Evolutionary conservation across 148 eudicot species (phyloP).

Genomic region (Chenopodium album): DNA sequence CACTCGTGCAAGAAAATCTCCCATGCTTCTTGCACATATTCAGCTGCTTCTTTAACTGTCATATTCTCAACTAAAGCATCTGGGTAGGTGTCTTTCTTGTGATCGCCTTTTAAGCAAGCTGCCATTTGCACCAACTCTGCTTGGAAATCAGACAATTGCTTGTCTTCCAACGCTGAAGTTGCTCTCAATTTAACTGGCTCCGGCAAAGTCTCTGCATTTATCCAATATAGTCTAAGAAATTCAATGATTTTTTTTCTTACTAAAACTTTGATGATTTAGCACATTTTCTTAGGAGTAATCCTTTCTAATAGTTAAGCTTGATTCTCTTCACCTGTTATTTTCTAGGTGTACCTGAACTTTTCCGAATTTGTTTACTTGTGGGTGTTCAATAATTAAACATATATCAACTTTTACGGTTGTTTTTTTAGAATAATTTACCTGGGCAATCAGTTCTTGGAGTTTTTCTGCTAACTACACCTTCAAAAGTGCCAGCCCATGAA

Average conservation of each 20-base stretch:
- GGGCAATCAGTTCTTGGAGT: slow-evolving; percentile 83
- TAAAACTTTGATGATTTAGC: not conserved
- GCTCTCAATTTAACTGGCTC: slow-evolving; percentile 62
- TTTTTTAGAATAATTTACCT: slow-evolving; percentile 34
- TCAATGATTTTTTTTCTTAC: too few species aligned
- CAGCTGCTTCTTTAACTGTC: slow-evolving; percentile 55
- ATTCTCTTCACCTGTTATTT: not conserved
- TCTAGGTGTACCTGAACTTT: not conserved
- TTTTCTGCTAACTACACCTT: slow-evolving; percentile 40
- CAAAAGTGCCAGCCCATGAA: slow-evolving; percentile 85
- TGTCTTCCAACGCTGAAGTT: slow-evolving; percentile 43
- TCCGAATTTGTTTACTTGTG: not conserved
- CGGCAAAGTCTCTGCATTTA: slow-evolving; percentile 49
- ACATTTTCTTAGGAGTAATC: too few species aligned
- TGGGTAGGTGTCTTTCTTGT: slow-evolving; percentile 52
- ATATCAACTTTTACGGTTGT: not conserved
- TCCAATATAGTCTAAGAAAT: not conserved
- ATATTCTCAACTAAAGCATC: slow-evolving; percentile 52
- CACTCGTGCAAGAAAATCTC: slow-evolving; percentile 52
- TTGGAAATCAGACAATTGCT: slow-evolving; percentile 57
- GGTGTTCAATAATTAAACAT: too few species aligned
- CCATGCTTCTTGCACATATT: slow-evolving; percentile 55
- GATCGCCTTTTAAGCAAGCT: slow-evolving; percentile 73
- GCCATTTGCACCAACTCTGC: slow-evolving; percentile 71
- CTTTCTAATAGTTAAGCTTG: not conserved